Evolutionary conservation across 805 yeast species (phyloP), one percentile per base, ranked within the genome.

Genomic region (Cyberlindnera nakhonratchasimensis): DNA sequence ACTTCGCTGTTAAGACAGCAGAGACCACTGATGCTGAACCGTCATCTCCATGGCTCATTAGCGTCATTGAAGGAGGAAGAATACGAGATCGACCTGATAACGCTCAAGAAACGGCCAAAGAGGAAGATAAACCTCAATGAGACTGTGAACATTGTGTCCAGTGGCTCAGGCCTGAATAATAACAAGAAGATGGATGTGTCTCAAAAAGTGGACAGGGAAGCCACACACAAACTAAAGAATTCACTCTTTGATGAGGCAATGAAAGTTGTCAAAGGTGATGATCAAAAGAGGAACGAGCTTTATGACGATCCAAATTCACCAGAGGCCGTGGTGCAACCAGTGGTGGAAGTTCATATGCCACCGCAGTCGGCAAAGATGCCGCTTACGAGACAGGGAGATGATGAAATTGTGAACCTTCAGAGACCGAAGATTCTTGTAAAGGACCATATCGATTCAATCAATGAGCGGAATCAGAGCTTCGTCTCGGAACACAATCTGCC

Each of bases 71-170:
- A 40, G 28, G 39, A 16, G 9, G 22, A 40, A 13, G 39, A 41
- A 12, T 45, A 40, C 18, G 49, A 50, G 24, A 39, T 50, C 13
- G 50, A 48, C 16, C 29, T 52, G 26, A 45, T 49, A 31, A 39
- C 48, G 14, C 28, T 45, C n/a, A 49, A 29, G 29, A 45, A 25
- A 14, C 37, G 30, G 11, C 47, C 47, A 19, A 45, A 39, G 33
- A 23, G 23, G 18, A 37, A 29, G 20, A 42, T 24, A 7, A 16
- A 16, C 14, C 3, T 14, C 9, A 23, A 24, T 11, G 31, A 7
- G 16, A 14, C 14, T 17, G 10, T 20, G 11, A 12, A 26, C n/a
- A 26, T 26, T 12, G 29, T 26, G 10, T 26, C 29, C 25, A 23
- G 11, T 23, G 25, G 25, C n/a, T n/a, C n/a, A n/a, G n/a, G n/a